Evolutionary conservation across 495 filamentous ascomycete species (phyloP).

Genomic region (Neurospora sp.): DNA sequence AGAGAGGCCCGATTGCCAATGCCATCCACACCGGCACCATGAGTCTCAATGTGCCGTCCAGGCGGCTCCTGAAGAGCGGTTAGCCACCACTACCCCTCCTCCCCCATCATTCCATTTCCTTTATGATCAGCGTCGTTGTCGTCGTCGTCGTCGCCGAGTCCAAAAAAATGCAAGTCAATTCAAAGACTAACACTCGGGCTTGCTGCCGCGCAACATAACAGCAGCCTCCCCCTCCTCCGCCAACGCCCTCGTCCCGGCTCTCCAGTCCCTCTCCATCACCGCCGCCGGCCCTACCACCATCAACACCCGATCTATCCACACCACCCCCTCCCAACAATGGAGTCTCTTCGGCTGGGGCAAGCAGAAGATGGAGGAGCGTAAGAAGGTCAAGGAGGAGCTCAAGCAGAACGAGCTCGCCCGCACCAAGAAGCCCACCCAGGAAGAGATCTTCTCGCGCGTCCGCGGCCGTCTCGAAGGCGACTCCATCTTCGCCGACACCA

Average conservation of each 20-base stretch:
- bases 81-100: slow-evolving; percentile 9
- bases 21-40: slow-evolving; percentile 25
- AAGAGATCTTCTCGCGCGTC: slow-evolving; percentile 16
- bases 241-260: slow-evolving; percentile 13
- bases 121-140: neutral
- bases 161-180: neutral
- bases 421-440: slow-evolving; percentile 12
- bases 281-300: slow-evolving; percentile 1
- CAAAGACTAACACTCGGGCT: neutral
- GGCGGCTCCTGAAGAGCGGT: slow-evolving; percentile 32
- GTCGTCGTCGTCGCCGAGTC: neutral
- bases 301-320: slow-evolving; percentile 18
- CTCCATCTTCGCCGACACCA: slow-evolving; percentile 45
- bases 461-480: slow-evolving; percentile 20
- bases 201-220: slow-evolving; percentile 4
- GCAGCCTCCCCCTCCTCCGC: slow-evolving; percentile 3
- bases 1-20: slow-evolving; percentile 7
- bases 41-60: slow-evolving; percentile 34
- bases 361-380: neutral
- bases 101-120: neutral
- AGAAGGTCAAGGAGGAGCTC: slow-evolving; percentile 6
- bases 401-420: slow-evolving; percentile 11
- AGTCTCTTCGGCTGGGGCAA: slow-evolving; percentile 2
- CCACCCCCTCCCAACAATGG: slow-evolving; percentile 23
- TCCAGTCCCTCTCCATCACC: slow-evolving; percentile 17